Base-by-base conservation (phyloP, 371 early-diverging fungal genomes). In the Mucor lusitanicus region DNA sequence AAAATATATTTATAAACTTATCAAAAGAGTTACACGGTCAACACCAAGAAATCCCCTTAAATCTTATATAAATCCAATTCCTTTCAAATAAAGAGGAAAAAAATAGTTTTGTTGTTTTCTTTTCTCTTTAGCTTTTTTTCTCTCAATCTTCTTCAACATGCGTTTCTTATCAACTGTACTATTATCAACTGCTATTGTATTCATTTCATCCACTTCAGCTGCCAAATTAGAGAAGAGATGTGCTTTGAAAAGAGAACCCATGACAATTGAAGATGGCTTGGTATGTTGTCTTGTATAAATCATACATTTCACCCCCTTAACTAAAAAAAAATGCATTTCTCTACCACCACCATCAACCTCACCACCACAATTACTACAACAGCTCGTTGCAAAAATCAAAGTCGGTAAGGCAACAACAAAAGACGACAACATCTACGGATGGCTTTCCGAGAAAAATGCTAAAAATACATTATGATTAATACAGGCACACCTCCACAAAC, bases 401-500 rank as follows among this genome's bases (percentile, higher is more conserved):
- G 68, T 72, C 64, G 76, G 76, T 76, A 73, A 37, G 70, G 60
- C 35, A 37, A 32, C 61, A 37, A 23, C 32, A 30, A 33, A 37
- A 37, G 13, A 37, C 11, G 3, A 37, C 40, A 13, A 3, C 11
- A 23, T 7, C 7, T 32, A 37, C 65, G 65, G 65, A 65, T 59
- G 19, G 9, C 1, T 6, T 65, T 59, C 65, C 65, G 65, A 65
- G 46, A 28, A 59, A 59, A 30, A 59, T 25, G 25, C 50, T 50
- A 25, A 25, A 37, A 37, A 39, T 40, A 21, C 25, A 46, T 37
- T 19, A 42, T 37, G 57, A 19, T 12, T 46, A 54, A 33, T 59
- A 39, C 42, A 74, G 83, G 83, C 55, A 71, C 78, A 37, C 83
- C 80, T 28, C 61, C 76, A 37, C 78, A 82, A 67, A 65, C 71